Evolutionary conservation across 352 stramenopile species (phyloP).

Genomic region (Albugo candida): DNA sequence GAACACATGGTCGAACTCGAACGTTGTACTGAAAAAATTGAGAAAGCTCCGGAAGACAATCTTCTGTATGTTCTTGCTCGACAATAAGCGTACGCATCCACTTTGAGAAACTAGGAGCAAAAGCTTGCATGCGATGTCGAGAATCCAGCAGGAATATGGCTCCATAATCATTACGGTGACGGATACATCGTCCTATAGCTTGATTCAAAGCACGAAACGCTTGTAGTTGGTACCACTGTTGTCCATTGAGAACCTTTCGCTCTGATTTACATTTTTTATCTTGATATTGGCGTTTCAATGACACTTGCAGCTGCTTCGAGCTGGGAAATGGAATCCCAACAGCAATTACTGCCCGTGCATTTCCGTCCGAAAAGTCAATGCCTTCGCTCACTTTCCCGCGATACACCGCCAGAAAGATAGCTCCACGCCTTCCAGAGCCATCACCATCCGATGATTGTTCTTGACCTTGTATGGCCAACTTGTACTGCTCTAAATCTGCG

Average conservation of each 20-base stretch:
- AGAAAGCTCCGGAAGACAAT: constrained; percentile 32
- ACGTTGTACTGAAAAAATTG: constrained; percentile 48
- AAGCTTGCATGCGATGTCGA: constrained; percentile 22
- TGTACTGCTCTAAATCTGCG: constrained; percentile 52
- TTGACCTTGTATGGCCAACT: constrained; percentile 16
- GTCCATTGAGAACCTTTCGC: constrained; percentile 41
- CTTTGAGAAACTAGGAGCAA: constrained; percentile 27
- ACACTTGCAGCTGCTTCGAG: constrained; percentile 82
- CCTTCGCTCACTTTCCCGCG: constrained; percentile 96
- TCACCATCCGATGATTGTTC: neutral
- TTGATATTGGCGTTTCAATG: constrained; percentile 65
- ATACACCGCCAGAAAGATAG: constrained; percentile 95
- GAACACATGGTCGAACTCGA: constrained; percentile 1
- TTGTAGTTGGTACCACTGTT: constrained; percentile 94
- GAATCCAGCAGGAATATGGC: constrained; percentile 93
- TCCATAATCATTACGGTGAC: constrained; percentile 94
- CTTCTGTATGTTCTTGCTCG: constrained; percentile 43
- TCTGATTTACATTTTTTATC: constrained; percentile 48
- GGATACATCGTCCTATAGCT: constrained; percentile 95
- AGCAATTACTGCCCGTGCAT: constrained; percentile 92
- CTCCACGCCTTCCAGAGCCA: constrained; percentile 31
- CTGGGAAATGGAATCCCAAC: constrained; percentile 97
- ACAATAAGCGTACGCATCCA: constrained; percentile 60
- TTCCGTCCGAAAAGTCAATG: constrained; percentile 97
- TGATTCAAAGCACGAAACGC: constrained; percentile 98